Evolutionary conservation across 805 yeast genomes (phyloP).

Genomic region (Nakazawaea molendinolei): DNA sequence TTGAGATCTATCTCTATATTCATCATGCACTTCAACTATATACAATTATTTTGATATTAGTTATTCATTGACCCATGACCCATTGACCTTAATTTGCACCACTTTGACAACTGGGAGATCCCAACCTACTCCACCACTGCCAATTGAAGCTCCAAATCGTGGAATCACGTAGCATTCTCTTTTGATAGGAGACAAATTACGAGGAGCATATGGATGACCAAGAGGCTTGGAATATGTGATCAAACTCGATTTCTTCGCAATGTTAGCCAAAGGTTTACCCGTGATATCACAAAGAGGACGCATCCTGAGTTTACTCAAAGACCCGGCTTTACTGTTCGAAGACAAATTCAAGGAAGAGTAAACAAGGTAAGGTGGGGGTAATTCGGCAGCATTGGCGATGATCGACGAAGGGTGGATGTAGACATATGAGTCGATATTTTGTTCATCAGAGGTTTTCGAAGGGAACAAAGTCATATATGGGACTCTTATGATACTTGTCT

Average conservation of each 20-base stretch:
- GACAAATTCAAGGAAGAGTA: slow-evolving; percentile 62
- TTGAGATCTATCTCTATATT: no score
- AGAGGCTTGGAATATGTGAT: slow-evolving; percentile 85
- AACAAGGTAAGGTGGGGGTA: slow-evolving; percentile 76
- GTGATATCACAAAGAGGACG: slow-evolving; percentile 69
- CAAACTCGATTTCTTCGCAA: slow-evolving; percentile 67
- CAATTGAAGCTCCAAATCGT: slow-evolving; percentile 76
- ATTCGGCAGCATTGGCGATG: slow-evolving; percentile 48
- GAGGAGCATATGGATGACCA: slow-evolving; percentile 86
- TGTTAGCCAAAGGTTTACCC: slow-evolving; percentile 69
- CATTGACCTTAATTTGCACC: slow-evolving; percentile 56
- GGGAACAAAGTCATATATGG: slow-evolving; percentile 63
- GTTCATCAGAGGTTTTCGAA: slow-evolving; percentile 22
- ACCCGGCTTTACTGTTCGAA: slow-evolving; percentile 36
- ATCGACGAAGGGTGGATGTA: slow-evolving; percentile 80
- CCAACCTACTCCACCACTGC: slow-evolving; percentile 87
- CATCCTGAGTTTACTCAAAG: slow-evolving; percentile 48
- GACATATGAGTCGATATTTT: slow-evolving; percentile 45
- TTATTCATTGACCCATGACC: slow-evolving; percentile 52
- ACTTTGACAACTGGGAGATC: slow-evolving; percentile 81
- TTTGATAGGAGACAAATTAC: slow-evolving; percentile 53
- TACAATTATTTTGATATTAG: background rate
- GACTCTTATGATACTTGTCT: slow-evolving; percentile 46
- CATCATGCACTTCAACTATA: background rate
- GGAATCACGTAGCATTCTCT: slow-evolving; percentile 90